Base-by-base conservation (phyloP, 257 asterid species). In the Misopates orontium region DNA sequence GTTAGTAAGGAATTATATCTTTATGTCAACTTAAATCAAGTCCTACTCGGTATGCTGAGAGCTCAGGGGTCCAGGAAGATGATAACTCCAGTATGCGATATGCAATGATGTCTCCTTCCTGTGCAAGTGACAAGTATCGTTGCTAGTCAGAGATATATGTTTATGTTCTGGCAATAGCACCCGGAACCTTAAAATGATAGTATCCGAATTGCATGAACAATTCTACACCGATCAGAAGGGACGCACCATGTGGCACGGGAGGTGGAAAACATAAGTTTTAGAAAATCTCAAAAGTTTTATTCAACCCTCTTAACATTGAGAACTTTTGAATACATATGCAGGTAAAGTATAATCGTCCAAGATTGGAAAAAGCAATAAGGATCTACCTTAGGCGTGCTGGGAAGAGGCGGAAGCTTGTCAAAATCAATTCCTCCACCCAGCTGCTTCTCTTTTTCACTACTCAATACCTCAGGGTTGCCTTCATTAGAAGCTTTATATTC, bases 1-100 rank as follows among this genome's bases (percentile, higher is more conserved):
- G 24, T 73, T n/a, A 18, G 22, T 20, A 14, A 52, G 62, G 68
- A 49, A 41, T 39, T 12, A 24, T 40, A 28, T 54, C 56, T 60
- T 51, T 52, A 60, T 12, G 32, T 57, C 57, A 56, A 61, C 48
- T 56, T 31, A 51, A 36, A 69, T 49, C 66, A 55, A 69, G 58
- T 14, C 53, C 70, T 94, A 94, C 99, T 79, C 94, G 89, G 74
- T 56, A 81, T 8, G 80, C 66, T 49, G 97, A 85, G 65, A 85
- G 79, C 81, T 85, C 96, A 22, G 99, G 99, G 60, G 95, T 88
- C 98, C 98, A 90, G 72, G 87, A 71, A 17, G 99, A 90, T 65
- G 99, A 88, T 62, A 94, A 81, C 74, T 90, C 96, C 69, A 90
- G 84, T 63, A 86, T 20, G 36, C 91, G 89, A 60, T 90, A 94